Conservation (phyloP, 495 filamentous ascomycete genomes). For the Annulohypoxylon maeteangense region DNA sequence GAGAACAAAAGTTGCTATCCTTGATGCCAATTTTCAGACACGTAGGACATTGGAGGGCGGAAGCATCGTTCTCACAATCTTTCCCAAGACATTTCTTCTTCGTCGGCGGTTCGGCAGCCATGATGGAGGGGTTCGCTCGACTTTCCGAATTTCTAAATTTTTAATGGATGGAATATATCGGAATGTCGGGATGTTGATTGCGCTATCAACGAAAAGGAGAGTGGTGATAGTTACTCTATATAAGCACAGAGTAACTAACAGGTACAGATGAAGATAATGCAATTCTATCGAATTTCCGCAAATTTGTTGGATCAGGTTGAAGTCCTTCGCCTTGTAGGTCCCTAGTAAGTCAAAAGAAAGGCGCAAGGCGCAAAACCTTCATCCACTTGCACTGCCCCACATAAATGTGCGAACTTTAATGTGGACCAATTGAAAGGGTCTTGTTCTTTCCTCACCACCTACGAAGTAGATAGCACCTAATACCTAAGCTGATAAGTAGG, state of each 20-base stretch:
- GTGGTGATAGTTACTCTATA: not conserved
- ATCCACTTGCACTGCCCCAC: not conserved
- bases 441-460: not conserved
- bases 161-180: not conserved
- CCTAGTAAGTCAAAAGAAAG: slow-evolving; percentile 8
- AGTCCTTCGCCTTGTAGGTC: slow-evolving; percentile 3
- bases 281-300: not conserved
- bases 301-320: not conserved
- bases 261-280: not conserved
- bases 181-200: not conserved
- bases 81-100: slow-evolving; percentile 80
- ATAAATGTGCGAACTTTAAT: slow-evolving; percentile 5
- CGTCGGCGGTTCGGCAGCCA: slow-evolving; percentile 59
- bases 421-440: not conserved
- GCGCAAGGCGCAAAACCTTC: slow-evolving; percentile 32
- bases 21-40: slow-evolving; percentile 87
- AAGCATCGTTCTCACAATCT: slow-evolving; percentile 85
- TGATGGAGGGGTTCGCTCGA: slow-evolving; percentile 40
- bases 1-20: slow-evolving; percentile 95
- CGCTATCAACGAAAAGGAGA: not conserved
- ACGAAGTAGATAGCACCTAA: no score
- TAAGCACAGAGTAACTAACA: not conserved
- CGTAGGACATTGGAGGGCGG: slow-evolving; percentile 89
- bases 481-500: no score
- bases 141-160: not conserved